A percentile compares a stretch with the other conserved stretches of the same genome.
phyloP scores from a whole-genome alignment of 2,329 filamentous ascomycete species.

The Cladosporium sp. region DNA sequence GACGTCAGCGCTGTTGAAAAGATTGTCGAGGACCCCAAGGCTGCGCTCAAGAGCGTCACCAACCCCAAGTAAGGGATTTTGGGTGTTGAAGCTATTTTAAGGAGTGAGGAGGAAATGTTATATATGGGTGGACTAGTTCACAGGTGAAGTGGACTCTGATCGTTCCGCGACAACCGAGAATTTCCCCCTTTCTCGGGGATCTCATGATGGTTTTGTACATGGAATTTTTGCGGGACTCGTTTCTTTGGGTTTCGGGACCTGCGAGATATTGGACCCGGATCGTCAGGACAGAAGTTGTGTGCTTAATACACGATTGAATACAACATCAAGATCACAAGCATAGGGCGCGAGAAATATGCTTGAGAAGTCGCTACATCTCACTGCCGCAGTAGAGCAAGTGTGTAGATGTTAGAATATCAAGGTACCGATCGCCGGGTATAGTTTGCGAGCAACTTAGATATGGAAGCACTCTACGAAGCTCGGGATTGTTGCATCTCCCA shows the following conservation, averaged over 20 bases:
- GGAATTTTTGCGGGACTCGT: conserved; percentile 2
- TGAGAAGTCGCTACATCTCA: not conserved
- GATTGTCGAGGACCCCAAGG: conserved; percentile 38
- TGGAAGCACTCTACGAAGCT: not conserved
- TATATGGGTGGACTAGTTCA: conserved; percentile 13
- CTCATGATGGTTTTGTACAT: conserved; percentile 12
- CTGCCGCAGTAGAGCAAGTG: not conserved
- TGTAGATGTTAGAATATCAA: not conserved
- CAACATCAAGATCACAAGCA: conserved; percentile 7
- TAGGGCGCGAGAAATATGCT: not conserved
- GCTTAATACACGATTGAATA: conserved; percentile 19
- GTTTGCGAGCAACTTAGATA: not conserved
- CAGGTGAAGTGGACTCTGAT: not conserved
- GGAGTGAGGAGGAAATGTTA: conserved; percentile 7
- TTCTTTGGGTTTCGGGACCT: not conserved
- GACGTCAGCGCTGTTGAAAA: conserved; percentile 37
- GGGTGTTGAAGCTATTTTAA: not conserved
- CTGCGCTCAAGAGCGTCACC: conserved; percentile 22
- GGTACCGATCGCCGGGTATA: not conserved
- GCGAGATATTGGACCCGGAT: not conserved
- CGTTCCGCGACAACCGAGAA: not conserved
- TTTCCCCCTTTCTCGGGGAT: not conserved
- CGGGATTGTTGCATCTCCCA: not conserved
- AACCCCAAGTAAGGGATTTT: conserved; percentile 19
- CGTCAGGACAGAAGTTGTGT: not conserved